Base-by-base conservation (phyloP, 371 early-diverging fungal genomes). In the Zancudomyces culisetae region DNA sequence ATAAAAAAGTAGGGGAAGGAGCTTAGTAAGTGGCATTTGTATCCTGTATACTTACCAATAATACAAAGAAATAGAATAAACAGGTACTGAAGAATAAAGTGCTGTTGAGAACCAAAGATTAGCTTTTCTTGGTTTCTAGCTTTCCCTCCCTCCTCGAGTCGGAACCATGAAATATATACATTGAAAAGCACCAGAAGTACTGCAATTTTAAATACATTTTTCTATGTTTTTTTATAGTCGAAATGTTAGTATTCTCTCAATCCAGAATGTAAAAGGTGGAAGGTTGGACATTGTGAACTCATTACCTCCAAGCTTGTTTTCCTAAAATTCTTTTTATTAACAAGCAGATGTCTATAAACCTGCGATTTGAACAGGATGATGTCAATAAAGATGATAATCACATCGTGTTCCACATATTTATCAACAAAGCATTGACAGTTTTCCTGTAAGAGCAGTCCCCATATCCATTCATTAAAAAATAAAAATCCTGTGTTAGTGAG, bases 81-180 rank as follows among this genome's bases (percentile, higher is more conserved):
- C 19, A 87, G 53, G 54, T 92, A 91, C 62, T 87, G 87, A 21
- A 52, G 23, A 1, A 60, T 53, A 56, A 66, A 68, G 26, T 66
- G 49, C 21, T 56, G 60, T 50, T 63, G 60, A 27, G 54, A 53
- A 20, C 65, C 69, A 50, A 74, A 71, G 49, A 78, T 67, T 6
- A 82, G 63, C 12, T 81, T 74, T 28, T 73, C 71, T 27, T 79
- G 72, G 28, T 73, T 68, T 43, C 81, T 78, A 27, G 68, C 55
- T 19, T 71, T 59, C 10, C 79, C 62, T 26, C 69, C 72, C 51
- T 78, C 74, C 58, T 90, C 92, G 18, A 90, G 60, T 27, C 80
- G 75, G 68, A 84, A 86, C 92, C 89, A 90, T 61, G 90, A 90
- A 53, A 92, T 82, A 60, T 90, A 90, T 29, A 93, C 90, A 71